Base-by-base conservation (phyloP, 352 stramenopile species). In the Pythium folliculosum region DNA sequence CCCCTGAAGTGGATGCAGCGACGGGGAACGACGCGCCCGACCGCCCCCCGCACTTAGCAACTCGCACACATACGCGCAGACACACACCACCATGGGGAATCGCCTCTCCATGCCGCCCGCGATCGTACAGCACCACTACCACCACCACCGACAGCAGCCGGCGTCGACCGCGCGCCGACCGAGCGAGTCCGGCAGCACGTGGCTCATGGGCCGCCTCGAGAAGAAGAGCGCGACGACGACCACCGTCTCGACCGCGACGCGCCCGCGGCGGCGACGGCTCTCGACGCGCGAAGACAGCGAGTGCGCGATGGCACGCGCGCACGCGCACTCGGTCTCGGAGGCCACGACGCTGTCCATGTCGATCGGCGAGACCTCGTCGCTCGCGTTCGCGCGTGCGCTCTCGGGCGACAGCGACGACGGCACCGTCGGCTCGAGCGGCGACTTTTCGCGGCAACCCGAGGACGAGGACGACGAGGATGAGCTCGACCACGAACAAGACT, bases 251-350 rank as follows among this genome's bases (percentile, higher is more conserved):
- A 32, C 27, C 27, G 27, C 27, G 27, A 32, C 27, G 27, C 27
- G 27, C 5, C 27, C 38, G 16, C 40, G 49, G 5, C 55, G 58
- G 6, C 45, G 64, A 12, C 64, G 64, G 17, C 48, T 62, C 19
- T 55, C 51, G 44, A 56, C 50, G 13, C 49, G 27, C 38, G 50
- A 32, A 5, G 27, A 64, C 38, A 49, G 58, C 21, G 63, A 63
- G 21, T 2, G 4, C 40, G 5, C 40, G 12, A 5, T 47, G 14
- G 14, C 10, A 19, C 54, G 58, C 48, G 59, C 72, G 40, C 86
- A 85, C 54, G 61, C 63, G 48, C 75, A 88, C 63, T 78, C 78
- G 64, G 66, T 88, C n/a, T 90, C 82, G 1, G 77, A 86, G 3
- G 53, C 66, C 38, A 82, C 77, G 55, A 86, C 80, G 3, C 62